A percentile compares a stretch with the other conserved stretches of the same genome.
Evolutionary conservation across 495 filamentous ascomycete species (phyloP).

Genomic region (Paragyromitra xinjiangensis): DNA sequence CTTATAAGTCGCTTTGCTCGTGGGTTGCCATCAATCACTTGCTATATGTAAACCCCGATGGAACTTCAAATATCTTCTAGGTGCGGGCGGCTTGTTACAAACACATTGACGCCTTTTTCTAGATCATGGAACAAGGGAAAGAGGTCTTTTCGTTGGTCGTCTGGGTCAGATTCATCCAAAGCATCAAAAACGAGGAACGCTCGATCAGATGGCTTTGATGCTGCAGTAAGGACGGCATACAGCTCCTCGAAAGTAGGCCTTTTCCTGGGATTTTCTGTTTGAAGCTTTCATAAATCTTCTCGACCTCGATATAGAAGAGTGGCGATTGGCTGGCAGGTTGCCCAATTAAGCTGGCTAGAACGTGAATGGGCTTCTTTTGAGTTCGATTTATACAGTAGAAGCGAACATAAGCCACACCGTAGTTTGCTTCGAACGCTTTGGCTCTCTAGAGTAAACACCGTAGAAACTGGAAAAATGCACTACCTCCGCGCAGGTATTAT

Average conservation of each 20-base stretch:
- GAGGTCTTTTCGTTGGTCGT: constrained; percentile 1
- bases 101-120: background rate
- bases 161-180: background rate
- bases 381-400: background rate
- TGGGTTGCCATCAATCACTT: background rate
- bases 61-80: background rate
- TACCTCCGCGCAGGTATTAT: no score
- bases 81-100: background rate
- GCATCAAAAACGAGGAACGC: constrained; percentile 3
- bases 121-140: background rate
- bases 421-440: background rate
- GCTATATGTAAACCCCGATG: background rate
- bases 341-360: background rate
- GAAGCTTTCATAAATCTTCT: no score
- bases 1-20: background rate
- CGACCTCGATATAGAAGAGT: background rate
- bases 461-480: no score
- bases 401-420: constrained; percentile 6
- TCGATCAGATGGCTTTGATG: background rate
- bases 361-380: background rate
- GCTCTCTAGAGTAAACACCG: background rate
- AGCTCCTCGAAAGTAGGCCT: background rate
- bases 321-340: background rate
- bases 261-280: background rate
- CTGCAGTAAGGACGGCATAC: background rate